Evolutionary conservation across 2,329 filamentous ascomycete species (phyloP), one percentile per base, ranked within the genome.

Genomic region (Diaporthe helianthi): DNA sequence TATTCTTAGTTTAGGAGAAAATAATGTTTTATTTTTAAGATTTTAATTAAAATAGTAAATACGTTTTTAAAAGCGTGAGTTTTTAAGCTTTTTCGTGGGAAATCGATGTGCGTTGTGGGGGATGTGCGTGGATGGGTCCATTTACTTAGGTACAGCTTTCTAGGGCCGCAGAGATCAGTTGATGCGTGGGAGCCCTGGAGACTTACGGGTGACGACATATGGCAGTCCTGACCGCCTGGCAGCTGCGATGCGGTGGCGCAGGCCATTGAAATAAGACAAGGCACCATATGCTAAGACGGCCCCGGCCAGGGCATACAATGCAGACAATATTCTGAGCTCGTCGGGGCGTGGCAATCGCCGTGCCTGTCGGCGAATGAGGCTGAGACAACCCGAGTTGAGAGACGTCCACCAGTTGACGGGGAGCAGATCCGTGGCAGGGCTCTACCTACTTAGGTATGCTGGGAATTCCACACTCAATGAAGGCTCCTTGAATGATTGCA

Each of bases 131-230:
- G n/a, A n/a, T n/a, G n/a, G n/a, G n/a, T n/a, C n/a, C n/a, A n/a
- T n/a, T n/a, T n/a, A n/a, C n/a, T n/a, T 12, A n/a, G 54, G 53
- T 63, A 12, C 15, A 13, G 26, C 15, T 29, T n/a, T 12, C 29
- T 4, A 22, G 22, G 36, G 13, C 15, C n/a, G 12, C 46, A 29
- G 15, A 31, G 36, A n/a, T n/a, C n/a, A n/a, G n/a, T n/a, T n/a
- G n/a, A n/a, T n/a, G n/a, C n/a, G n/a, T n/a, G n/a, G n/a, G n/a
- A n/a, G n/a, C 36, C 36, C 6, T 33, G 36, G 46, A 31, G 52
- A 84, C 85, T 74, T 78, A 89, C 87, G 86, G 31, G 82, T 76
- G 53, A 89, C 73, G 31, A 86, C 77, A 73, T 88, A 89, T 8
- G 82, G 83, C 65, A 89, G 73, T 7, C 85, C 85, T 19, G 82